Evolutionary conservation across 2,329 filamentous ascomycete species (phyloP).

Genomic region (Aspergillus fijiensis): DNA sequence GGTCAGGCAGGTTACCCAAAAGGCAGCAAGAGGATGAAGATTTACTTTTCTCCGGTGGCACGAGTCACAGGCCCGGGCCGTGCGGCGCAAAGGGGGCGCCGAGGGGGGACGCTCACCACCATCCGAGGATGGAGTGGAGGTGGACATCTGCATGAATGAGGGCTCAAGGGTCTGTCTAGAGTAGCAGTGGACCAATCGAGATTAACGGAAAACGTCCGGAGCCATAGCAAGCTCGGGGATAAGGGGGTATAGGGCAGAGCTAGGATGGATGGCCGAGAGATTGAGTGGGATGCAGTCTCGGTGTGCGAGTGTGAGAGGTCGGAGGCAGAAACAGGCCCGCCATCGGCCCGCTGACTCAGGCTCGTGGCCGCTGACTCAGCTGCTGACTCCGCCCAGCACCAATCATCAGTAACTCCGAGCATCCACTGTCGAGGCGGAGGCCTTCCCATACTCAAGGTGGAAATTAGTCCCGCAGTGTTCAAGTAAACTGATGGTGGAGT

Average conservation of each 20-base stretch:
- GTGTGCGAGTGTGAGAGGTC: background rate
- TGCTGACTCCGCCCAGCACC: too few species aligned
- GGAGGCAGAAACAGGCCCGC: background rate
- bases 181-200: background rate
- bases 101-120: background rate
- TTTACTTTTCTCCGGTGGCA: constrained; percentile 6
- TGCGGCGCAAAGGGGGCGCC: constrained; percentile 2
- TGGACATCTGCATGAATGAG: background rate
- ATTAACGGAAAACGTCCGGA: background rate
- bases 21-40: too few species aligned
- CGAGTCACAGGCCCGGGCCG: constrained; percentile 6
- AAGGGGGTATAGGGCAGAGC: background rate
- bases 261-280: background rate
- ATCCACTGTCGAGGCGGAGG: background rate
- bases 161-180: background rate
- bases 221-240: background rate
- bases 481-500: too few species aligned
- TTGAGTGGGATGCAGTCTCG: background rate
- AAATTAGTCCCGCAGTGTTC: background rate
- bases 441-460: background rate
- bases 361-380: background rate
- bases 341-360: background rate
- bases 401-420: background rate
- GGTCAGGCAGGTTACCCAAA: background rate
- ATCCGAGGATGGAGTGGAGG: background rate